A percentile compares a stretch with the other conserved stretches of the same genome.
Evolutionary conservation across 2,329 filamentous ascomycete genomes (phyloP).

Genomic region (Xylogone sp.): DNA sequence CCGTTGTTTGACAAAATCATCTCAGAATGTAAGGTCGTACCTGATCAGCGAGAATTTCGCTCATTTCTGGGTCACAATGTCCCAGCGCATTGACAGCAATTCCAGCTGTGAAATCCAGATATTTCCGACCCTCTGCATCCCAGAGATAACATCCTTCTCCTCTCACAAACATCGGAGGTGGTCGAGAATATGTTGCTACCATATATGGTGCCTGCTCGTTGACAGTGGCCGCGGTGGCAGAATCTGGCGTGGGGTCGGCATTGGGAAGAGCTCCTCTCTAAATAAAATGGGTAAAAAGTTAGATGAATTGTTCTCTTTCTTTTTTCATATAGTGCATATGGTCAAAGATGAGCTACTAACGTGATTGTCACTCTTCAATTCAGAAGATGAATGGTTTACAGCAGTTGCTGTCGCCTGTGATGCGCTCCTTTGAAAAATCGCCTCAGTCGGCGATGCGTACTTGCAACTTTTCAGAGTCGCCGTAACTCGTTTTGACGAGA

Average conservation of each 20-base stretch:
- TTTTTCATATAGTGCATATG: too few relatives aligned
- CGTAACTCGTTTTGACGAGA: slow-evolving; percentile 22
- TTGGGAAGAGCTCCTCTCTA: slow-evolving; percentile 50
- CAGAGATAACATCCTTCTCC: slow-evolving; percentile 85
- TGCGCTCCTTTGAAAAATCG: slow-evolving; percentile 21
- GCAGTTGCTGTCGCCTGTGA: slow-evolving; percentile 31
- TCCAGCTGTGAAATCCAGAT: slow-evolving; percentile 91
- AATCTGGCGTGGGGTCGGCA: slow-evolving; percentile 70
- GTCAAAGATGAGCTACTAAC: slow-evolving; percentile 15
- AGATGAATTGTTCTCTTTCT: too few relatives aligned
- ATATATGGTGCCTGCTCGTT: slow-evolving; percentile 79
- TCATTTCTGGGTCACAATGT: slow-evolving; percentile 80
- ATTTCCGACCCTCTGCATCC: slow-evolving; percentile 84
- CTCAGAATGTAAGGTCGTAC: slow-evolving; percentile 35
- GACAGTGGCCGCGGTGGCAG: slow-evolving; percentile 70
- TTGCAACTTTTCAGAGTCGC: slow-evolving; percentile 21
- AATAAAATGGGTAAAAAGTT: neutral
- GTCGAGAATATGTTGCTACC: slow-evolving; percentile 92
- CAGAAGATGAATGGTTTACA: slow-evolving; percentile 32
- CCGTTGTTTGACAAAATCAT: too few relatives aligned
- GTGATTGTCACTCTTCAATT: slow-evolving; percentile 30
- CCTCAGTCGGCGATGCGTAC: slow-evolving; percentile 17
- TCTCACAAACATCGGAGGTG: slow-evolving; percentile 82
- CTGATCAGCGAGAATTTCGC: slow-evolving; percentile 73
- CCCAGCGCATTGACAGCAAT: slow-evolving; percentile 94